Evolutionary conservation across 495 filamentous ascomycete genomes (phyloP), one percentile per base, ranked within the genome.

Genomic region (Aspergillus wentii): DNA sequence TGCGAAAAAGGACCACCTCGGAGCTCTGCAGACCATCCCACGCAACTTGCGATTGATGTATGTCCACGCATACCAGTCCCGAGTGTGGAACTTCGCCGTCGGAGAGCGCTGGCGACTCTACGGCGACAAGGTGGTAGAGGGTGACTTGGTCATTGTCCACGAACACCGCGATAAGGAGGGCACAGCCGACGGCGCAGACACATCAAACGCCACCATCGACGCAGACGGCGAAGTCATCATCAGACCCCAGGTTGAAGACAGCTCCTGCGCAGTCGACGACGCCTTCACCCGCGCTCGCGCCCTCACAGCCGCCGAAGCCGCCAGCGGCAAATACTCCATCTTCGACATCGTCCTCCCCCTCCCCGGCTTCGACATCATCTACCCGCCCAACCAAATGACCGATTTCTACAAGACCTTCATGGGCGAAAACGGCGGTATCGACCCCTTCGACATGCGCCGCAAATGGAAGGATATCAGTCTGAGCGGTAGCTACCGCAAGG

Each of bases 261-360:
- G 67, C 43, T 69, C 74, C 11, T 62, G 62, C 19, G 59, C 64
- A 8, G 68, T 72, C 0, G 74, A 83, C 22, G 75, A 80, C 32
- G 58, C 69, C 14, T 91, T 85, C 52, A 71, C 78, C 9, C 85
- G 84, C 14, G 89, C 86, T n/a, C 79, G 88, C 9, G 62, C 79
- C 7, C 54, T 98, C 9, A 82, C 80, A 1, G 75, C 78, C 18
- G 79, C 82, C 22, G 94, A 98, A 55, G 82, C 79, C n/a, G 76
- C 69, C 23, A 86, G 79, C 48, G 86, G 86, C 8, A 77, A 81
- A 39, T 95, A 84, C 57, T 75, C 68, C 19, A 85, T 97, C 47
- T 90, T 84, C 50, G 92, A 98, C 51, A 54, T 98, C 38, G 91
- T 98, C n/a, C 72, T 98, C 3, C 89, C 92, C n/a, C 80, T 83